A percentile compares a stretch with the other conserved stretches of the same genome.
Evolutionary conservation across 441 rosid genomes (phyloP).

Genomic region (Breynia disticha): DNA sequence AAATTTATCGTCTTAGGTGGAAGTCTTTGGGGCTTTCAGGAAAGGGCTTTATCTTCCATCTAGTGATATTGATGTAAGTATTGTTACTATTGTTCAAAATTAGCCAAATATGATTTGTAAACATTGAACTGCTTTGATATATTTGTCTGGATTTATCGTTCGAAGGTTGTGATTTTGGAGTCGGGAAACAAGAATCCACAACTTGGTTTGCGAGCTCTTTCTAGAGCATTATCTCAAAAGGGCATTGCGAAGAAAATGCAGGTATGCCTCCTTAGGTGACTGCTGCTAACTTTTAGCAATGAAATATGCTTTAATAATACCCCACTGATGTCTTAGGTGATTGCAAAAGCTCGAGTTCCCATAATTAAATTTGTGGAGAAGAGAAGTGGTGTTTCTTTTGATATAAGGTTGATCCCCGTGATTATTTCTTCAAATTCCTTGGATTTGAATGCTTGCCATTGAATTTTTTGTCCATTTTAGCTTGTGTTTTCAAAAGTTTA

Average conservation of each 20-base stretch:
- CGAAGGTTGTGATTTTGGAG: slow-evolving; percentile 68
- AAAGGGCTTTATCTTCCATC: slow-evolving; percentile 88
- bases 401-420: slow-evolving; percentile 45
- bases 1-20: slow-evolving; percentile 33
- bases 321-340: slow-evolving; percentile 40
- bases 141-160: slow-evolving; percentile 8
- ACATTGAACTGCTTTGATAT: slow-evolving; percentile 1
- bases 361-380: slow-evolving; percentile 82
- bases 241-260: slow-evolving; percentile 74
- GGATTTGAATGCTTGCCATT: not conserved
- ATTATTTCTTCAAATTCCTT: slow-evolving; percentile 4
- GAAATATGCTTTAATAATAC: slow-evolving; percentile 7
- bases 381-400: slow-evolving; percentile 68
- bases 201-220: slow-evolving; percentile 64
- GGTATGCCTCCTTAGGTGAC: slow-evolving; percentile 28
- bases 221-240: slow-evolving; percentile 67
- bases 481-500: not conserved
- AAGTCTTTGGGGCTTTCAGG: slow-evolving; percentile 76
- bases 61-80: slow-evolving; percentile 90
- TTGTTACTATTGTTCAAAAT: not conserved
- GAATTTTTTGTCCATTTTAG: not conserved
- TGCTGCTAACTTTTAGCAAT: slow-evolving; percentile 1
- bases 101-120: not conserved
- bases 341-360: slow-evolving; percentile 90
- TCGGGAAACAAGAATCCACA: slow-evolving; percentile 64